A percentile compares a stretch with the other conserved stretches of the same genome.
phyloP scores from a whole-genome alignment of 495 filamentous ascomycete genomes.

The Talaromyces stipitatus region DNA sequence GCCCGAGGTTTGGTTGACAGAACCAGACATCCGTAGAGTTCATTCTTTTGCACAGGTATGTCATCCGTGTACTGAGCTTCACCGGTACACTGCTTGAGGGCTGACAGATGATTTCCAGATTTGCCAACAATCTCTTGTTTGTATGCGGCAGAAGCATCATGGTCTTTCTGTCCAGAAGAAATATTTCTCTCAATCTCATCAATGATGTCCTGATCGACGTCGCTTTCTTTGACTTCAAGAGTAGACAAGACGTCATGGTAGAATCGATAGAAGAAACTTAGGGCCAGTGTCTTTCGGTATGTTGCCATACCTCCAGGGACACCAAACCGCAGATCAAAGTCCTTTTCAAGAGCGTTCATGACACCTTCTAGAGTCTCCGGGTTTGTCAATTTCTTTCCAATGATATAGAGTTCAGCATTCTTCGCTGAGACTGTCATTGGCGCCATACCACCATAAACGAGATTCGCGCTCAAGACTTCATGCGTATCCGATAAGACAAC shows the following conservation, averaged over 20 bases:
- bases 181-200: slow-evolving; percentile 53
- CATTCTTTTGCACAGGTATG: slow-evolving; percentile 78
- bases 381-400: slow-evolving; percentile 73
- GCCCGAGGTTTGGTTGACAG: slow-evolving; percentile 87
- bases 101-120: slow-evolving; percentile 77
- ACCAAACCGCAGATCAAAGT: slow-evolving; percentile 78
- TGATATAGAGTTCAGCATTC: slow-evolving; percentile 59
- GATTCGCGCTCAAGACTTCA: slow-evolving; percentile 58
- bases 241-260: slow-evolving; percentile 47
- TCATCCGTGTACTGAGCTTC: slow-evolving; percentile 97
- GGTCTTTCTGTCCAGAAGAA: slow-evolving; percentile 51
- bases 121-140: slow-evolving; percentile 73
- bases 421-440: slow-evolving; percentile 77
- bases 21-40: slow-evolving; percentile 81
- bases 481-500: slow-evolving; percentile 58
- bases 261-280: slow-evolving; percentile 40
- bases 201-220: slow-evolving; percentile 44
- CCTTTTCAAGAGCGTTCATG: slow-evolving; percentile 78
- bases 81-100: slow-evolving; percentile 87
- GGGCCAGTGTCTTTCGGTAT: slow-evolving; percentile 81
- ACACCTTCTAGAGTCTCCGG: slow-evolving; percentile 75
- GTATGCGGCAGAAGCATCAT: slow-evolving; percentile 54
- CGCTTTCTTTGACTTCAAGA: slow-evolving; percentile 32
- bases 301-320: slow-evolving; percentile 96
- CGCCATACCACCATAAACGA: slow-evolving; percentile 91